Evolutionary conservation across 352 stramenopile genomes (phyloP), one percentile per base, ranked within the genome.

Genomic region (Globisporangium canariense): DNA sequence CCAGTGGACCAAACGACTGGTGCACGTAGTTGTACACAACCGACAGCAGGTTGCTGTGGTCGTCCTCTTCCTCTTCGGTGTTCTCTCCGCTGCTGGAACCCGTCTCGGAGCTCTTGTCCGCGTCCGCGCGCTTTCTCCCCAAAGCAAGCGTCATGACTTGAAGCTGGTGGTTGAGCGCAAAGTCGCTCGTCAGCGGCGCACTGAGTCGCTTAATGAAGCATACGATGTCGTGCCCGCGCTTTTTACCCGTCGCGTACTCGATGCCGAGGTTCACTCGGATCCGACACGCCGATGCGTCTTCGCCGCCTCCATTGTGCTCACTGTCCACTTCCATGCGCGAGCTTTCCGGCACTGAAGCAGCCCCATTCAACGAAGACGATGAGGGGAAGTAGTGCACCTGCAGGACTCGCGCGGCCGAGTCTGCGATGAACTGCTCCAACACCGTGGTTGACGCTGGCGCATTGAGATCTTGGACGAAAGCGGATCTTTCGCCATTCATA

Each of bases 21-120:
- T 96, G 88, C 53, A 96, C 83, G 65, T 94, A 93, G 67, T 93
- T 95, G 80, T 95, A 95, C 46, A 95, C 83, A 7, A 91, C 83
- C 16, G 81, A 90, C 14, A 95, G 74, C 64, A 95, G 34, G 62
- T 88, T 88, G 34, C 77, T 77, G 32, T 87, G 69, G 53, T 87
- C 71, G 20, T 88, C 78, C 16, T 89, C 80, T 36, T 91, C 83
- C 22, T 91, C 74, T 55, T 71, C 77, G 10, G 84, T 85, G 43
- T 73, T 76, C 49, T 89, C 88, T 9, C 81, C 79, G 9, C 67
- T 76, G 63, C 67, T 86, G 62, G 70, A 81, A 36, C 50, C 67
- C 5, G 64, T 67, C 13, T 70, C 66, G 18, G 71, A 68, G 32
- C 36, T 45, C 22, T 68, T 69, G 45, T 82, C 75, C 30, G 45